A percentile compares a stretch with the other conserved stretches of the same genome.
phyloP scores from a whole-genome alignment of 2,329 filamentous ascomycete genomes.

The Arthroderma sp. region DNA sequence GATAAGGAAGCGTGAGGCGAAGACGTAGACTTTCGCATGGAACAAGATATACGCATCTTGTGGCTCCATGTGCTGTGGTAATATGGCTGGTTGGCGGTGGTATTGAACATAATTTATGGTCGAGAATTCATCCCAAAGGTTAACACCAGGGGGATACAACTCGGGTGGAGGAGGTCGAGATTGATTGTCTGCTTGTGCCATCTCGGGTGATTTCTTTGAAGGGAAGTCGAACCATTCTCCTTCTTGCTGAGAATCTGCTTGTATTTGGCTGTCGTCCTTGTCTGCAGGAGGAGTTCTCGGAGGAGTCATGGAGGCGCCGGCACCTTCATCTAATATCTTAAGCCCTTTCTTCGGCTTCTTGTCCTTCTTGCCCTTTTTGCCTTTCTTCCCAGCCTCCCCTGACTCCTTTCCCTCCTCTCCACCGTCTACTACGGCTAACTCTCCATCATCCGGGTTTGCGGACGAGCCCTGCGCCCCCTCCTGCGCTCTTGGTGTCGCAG shows the following conservation, averaged over 20 bases:
- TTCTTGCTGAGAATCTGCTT: slow-evolving; percentile 5
- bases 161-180: slow-evolving; percentile 15
- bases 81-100: slow-evolving; percentile 5
- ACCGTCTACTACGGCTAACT: slow-evolving; percentile 4
- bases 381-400: slow-evolving; percentile 20
- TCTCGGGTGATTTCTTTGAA: slow-evolving; percentile 1
- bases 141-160: slow-evolving; percentile 16
- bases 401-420: slow-evolving; percentile 4
- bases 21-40: slow-evolving; percentile 33
- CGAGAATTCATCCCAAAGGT: slow-evolving; percentile 28
- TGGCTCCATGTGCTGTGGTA: slow-evolving; percentile 7
- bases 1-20: slow-evolving; percentile 30
- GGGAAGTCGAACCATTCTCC: background rate
- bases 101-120: slow-evolving; percentile 23
- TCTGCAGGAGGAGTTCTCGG: slow-evolving; percentile 25
- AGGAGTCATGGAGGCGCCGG: slow-evolving; percentile 21
- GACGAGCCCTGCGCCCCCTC: slow-evolving; percentile 4
- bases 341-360: slow-evolving; percentile 14
- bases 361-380: slow-evolving; percentile 18
- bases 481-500: slow-evolving; percentile 7
- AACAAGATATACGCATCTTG: slow-evolving; percentile 24
- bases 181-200: slow-evolving; percentile 16
- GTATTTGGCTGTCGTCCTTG: slow-evolving; percentile 9
- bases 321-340: slow-evolving; percentile 15
- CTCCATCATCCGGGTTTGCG: slow-evolving; percentile 2